These are phyloP conservation scores for Candida bentonensis DNA, from an alignment of 805 yeast genomes.

Conservation along the genomic window DNA sequence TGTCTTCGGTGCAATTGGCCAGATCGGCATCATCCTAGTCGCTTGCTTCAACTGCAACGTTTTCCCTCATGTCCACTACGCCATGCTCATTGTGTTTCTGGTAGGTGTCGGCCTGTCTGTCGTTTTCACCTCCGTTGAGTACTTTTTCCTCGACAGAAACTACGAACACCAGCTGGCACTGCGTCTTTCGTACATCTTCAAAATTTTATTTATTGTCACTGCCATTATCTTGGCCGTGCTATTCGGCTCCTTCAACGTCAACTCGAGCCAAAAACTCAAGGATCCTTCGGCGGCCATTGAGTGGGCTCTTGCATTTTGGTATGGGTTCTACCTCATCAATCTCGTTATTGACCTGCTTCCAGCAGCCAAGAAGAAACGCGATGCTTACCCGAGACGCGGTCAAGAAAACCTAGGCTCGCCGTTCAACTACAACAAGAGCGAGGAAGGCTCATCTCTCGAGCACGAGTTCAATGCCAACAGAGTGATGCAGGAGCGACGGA, in stretches of 20 bases:
- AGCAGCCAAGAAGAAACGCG: conserved; percentile 30
- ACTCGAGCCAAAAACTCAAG: conserved; percentile 22
- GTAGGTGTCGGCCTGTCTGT: conserved; percentile 45
- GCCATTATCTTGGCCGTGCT: conserved; percentile 58
- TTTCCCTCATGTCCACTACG: conserved; percentile 37
- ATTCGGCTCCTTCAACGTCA: conserved; percentile 35
- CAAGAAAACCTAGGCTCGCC: not conserved
- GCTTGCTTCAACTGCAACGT: conserved; percentile 54
- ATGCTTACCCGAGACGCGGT: conserved; percentile 8
- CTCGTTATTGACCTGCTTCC: conserved; percentile 61
- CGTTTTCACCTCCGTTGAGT: conserved; percentile 31
- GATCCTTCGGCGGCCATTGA: conserved; percentile 51
- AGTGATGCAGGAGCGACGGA: no score
- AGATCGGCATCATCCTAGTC: conserved; percentile 60
- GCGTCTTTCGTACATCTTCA: conserved; percentile 31
- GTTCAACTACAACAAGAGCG: not conserved
- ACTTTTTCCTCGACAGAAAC: conserved; percentile 32
- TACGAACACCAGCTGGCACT: conserved; percentile 21
- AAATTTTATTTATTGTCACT: conserved; percentile 47
- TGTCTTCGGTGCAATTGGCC: conserved; percentile 40
- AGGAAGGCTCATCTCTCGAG: no score
- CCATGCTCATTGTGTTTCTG: conserved; percentile 65
- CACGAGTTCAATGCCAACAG: no score
- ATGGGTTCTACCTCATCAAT: conserved; percentile 51
- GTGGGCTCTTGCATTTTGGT: conserved; percentile 81